These are phyloP conservation scores for Phytopythium oedochilum DNA, from an alignment of 352 stramenopile species.

Conservation along the genomic window DNA sequence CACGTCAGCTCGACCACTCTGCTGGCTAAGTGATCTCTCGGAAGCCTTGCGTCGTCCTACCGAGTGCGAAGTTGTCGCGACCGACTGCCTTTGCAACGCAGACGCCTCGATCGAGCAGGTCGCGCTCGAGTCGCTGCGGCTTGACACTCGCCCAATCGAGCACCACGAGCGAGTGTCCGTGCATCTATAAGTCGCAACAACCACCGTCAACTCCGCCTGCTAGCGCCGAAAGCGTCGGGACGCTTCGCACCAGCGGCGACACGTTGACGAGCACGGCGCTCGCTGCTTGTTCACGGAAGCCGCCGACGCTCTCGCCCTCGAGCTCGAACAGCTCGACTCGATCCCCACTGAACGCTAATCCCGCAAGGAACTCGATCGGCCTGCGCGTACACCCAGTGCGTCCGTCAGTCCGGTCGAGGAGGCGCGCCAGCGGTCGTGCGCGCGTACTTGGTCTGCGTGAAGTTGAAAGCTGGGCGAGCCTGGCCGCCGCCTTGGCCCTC, in stretches of 20 bases:
- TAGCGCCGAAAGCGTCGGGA: background rate
- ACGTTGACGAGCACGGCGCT: slow-evolving; percentile 60
- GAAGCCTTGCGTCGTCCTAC: slow-evolving; percentile 22
- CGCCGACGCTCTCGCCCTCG: slow-evolving; percentile 2
- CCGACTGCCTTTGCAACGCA: slow-evolving; percentile 17
- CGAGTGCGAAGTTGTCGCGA: slow-evolving; percentile 37
- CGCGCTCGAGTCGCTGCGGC: slow-evolving; percentile 30
- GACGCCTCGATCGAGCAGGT: slow-evolving; percentile 20
- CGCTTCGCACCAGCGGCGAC: slow-evolving; percentile 43
- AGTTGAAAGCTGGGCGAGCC: slow-evolving; percentile 38
- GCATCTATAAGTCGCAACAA: slow-evolving; percentile 26
- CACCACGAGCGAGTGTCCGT: slow-evolving; percentile 53
- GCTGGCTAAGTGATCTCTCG: too few species aligned
- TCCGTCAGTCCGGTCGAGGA: background rate
- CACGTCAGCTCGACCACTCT: too few species aligned
- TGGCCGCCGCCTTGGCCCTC: background rate
- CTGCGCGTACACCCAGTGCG: slow-evolving; percentile 14
- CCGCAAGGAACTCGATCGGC: slow-evolving; percentile 37
- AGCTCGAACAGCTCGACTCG: slow-evolving; percentile 4
- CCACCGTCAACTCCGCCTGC: background rate
- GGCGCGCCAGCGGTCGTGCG: background rate
- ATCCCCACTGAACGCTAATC: slow-evolving; percentile 16
- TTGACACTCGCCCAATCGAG: slow-evolving; percentile 32
- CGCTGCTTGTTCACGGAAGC: background rate
- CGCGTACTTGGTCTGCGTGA: slow-evolving; percentile 52